These are phyloP conservation scores for Gossypium gossypioides DNA, from an alignment of 441 rosid species.

Conservation along the genomic window DNA sequence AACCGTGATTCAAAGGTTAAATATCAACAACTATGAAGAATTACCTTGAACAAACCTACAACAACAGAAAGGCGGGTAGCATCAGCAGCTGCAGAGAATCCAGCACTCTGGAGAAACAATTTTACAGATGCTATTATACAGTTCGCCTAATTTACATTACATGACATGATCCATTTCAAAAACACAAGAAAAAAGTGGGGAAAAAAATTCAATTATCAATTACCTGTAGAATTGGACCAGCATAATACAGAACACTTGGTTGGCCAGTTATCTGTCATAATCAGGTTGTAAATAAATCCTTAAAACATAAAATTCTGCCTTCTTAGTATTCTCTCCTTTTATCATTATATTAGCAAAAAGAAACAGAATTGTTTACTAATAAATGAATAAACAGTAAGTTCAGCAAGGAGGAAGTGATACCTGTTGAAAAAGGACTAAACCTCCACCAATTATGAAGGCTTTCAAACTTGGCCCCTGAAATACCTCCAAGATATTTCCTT, in stretches of 20 bases:
- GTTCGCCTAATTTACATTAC: background rate
- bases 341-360: background rate
- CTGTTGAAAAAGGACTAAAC: slow-evolving; percentile 96
- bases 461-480: slow-evolving; percentile 84
- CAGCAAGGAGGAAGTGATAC: slow-evolving; percentile 29
- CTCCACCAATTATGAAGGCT: slow-evolving; percentile 87
- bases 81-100: slow-evolving; percentile 96
- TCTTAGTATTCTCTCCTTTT: background rate
- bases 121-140: slow-evolving; percentile 15
- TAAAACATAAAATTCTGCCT: background rate
- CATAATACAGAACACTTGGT: slow-evolving; percentile 92
- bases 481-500: slow-evolving; percentile 71
- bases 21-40: slow-evolving; percentile 5
- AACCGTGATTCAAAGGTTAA: background rate
- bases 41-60: slow-evolving; percentile 84
- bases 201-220: background rate
- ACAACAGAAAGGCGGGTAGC: slow-evolving; percentile 88
- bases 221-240: slow-evolving; percentile 97
- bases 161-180: background rate
- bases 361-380: background rate
- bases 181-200: background rate
- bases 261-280: slow-evolving; percentile 86
- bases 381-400: background rate
- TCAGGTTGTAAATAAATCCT: slow-evolving; percentile 16
- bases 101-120: slow-evolving; percentile 60